phyloP scores from a whole-genome alignment of 306 rosid species.

The Cicer pinnatifidum region DNA sequence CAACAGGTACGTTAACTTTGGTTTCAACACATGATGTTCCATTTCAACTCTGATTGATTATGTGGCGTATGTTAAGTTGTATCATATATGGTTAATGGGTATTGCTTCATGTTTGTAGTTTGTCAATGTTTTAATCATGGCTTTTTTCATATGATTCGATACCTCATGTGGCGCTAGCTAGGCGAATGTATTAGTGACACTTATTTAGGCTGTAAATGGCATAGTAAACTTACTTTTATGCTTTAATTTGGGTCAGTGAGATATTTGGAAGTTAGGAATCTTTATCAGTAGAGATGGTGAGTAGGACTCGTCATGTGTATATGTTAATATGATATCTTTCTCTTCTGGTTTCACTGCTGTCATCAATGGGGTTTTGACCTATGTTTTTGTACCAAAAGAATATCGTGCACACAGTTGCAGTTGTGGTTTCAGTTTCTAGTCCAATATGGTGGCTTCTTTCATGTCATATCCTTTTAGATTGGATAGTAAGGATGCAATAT shows the following conservation, averaged over 20 bases:
- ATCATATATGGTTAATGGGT: background rate
- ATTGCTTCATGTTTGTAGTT: background rate
- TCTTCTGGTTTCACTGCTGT: constrained; percentile 9
- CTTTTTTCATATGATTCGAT: constrained; percentile 14
- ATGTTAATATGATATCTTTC: background rate
- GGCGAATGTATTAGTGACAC: constrained; percentile 3
- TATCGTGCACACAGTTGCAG: constrained; percentile 16
- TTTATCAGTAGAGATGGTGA: constrained; percentile 33
- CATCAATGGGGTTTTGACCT: constrained; percentile 18
- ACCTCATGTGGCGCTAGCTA: constrained; percentile 2
- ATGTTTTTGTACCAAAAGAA: constrained; percentile 12
- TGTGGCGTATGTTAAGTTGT: constrained; percentile 7
- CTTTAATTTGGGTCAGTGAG: constrained; percentile 11
- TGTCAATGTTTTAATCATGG: constrained; percentile 19
- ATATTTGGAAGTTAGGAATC: constrained; percentile 23
- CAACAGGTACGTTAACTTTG: constrained; percentile 62
- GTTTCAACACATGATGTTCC: background rate
- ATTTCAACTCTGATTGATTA: constrained; percentile 6
- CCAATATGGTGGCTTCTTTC: constrained; percentile 30
- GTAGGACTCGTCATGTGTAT: constrained; percentile 8
- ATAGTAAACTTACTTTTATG: background rate
- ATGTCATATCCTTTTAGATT: constrained; percentile 18
- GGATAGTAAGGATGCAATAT: constrained; percentile 38
- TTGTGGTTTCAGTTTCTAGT: constrained; percentile 29
- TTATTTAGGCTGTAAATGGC: background rate